Conservation (phyloP, 1,284 basidiomycete species). For the Sphagnurus paluster region DNA sequence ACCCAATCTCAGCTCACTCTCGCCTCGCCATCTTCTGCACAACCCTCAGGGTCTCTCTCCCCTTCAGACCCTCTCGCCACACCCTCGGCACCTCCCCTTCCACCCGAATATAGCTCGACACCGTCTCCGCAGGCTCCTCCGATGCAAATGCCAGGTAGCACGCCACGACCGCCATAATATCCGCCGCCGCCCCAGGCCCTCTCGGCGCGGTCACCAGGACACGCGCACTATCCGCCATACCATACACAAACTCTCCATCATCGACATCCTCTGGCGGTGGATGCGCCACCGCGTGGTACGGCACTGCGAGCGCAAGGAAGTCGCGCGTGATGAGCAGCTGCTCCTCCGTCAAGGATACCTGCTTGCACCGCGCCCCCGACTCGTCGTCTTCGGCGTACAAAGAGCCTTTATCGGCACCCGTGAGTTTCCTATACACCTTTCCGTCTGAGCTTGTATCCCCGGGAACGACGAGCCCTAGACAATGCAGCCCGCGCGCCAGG, state of each 20-base stretch:
- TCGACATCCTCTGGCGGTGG: too few relatives aligned
- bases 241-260: background rate
- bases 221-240: conserved; percentile 8
- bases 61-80: conserved; percentile 21
- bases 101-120: conserved; percentile 19
- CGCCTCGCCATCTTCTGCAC: conserved; percentile 16
- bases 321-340: conserved; percentile 17
- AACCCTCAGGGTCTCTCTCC: conserved; percentile 11
- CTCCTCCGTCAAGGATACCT: conserved; percentile 11
- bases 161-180: conserved; percentile 18
- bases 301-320: conserved; percentile 19
- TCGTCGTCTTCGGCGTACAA: too few relatives aligned
- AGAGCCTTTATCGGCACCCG: too few relatives aligned
- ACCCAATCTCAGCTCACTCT: too few relatives aligned
- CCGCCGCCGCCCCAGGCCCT: conserved; percentile 8
- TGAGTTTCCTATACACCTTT: too few relatives aligned
- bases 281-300: conserved; percentile 17
- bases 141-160: conserved; percentile 23
- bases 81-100: conserved; percentile 19
- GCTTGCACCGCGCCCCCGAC: conserved; percentile 9
- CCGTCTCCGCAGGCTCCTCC: conserved; percentile 18
- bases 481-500: conserved; percentile 7
- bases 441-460: too few relatives aligned
- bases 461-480: conserved; percentile 12
- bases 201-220: conserved; percentile 17